These are phyloP conservation scores for Strigomonas culicis DNA, from an alignment of 208 protist genomes.

Conservation along the genomic window DNA sequence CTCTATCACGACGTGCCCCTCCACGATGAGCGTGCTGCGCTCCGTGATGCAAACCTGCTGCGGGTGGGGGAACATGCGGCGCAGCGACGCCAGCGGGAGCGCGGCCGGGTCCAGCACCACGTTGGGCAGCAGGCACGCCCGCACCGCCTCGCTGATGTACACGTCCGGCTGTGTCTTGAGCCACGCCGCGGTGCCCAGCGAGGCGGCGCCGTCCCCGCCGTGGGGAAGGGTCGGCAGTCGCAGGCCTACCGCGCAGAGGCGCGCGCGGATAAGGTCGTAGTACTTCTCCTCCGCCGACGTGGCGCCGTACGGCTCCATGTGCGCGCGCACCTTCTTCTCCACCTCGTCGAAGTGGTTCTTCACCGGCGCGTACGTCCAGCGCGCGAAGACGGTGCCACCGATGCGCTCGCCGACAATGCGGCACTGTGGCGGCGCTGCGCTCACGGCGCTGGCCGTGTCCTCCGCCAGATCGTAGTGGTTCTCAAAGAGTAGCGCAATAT, in stretches of 20 bases:
- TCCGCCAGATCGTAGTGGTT: conserved; percentile 14
- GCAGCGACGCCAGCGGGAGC: conserved; percentile 27
- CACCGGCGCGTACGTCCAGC: conserved; percentile 80
- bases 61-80: conserved; percentile 51
- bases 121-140: conserved; percentile 36
- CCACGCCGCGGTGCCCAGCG: not conserved
- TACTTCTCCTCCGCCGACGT: conserved; percentile 68
- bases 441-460: too few species aligned
- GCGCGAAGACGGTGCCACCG: conserved; percentile 66
- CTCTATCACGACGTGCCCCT: conserved; percentile 71
- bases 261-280: conserved; percentile 60
- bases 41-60: conserved; percentile 40
- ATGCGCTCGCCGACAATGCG: conserved; percentile 29
- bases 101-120: conserved; percentile 26
- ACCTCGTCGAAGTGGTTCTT: conserved; percentile 81
- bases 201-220: not conserved
- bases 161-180: conserved; percentile 5
- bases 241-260: conserved; percentile 50
- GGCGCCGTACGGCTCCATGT: conserved; percentile 54
- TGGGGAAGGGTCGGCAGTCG: conserved; percentile 15
- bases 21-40: conserved; percentile 66
- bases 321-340: conserved; percentile 30
- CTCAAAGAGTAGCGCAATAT: conserved; percentile 66
- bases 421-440: too few species aligned
- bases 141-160: conserved; percentile 16